Base-by-base conservation (phyloP, 768 basidiomycete species). In the Psilocybe cubensis region DNA sequence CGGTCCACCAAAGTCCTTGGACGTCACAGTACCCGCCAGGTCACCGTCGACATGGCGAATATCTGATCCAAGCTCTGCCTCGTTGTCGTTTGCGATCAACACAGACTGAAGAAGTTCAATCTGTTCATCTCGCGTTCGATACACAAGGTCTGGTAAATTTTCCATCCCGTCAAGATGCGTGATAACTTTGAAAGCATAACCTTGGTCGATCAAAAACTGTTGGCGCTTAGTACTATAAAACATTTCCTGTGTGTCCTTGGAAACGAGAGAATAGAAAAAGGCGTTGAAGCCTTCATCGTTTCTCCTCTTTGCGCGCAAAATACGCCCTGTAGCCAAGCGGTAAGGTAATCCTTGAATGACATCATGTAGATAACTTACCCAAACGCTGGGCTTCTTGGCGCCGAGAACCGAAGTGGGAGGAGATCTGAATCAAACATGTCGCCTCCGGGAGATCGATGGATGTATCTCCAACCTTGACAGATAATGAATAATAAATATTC, bases 261-360 rank as follows among this genome's bases (percentile, higher is more conserved):
- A 98, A 29, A 99, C 97, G 6, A 99, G 86, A 28, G 97, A 98
- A 72, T 99, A 99, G 76, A 99, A 99, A 77, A 98, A 99, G 21
- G 97, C 97, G 62, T 99, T 99, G 78, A 99, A 99, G 1, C 97
- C 97, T 74, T 98, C 97, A 67, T 99, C 97, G 68, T 99, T 99
- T 61, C 97, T 83, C 57, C 97, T 85, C 73, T 99, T 99, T 8
- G 97, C 97, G 44, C 97, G 90, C 43, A 99, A 76, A 66, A 99
- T 99, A 44, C 97, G 94, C 12, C 95, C 95, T 93, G 59, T 35
- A 44, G 43, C 40, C 41, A 56, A 44, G 51, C 20, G 25, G n/a
- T 60, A 41, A 52, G 57, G 23, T 21, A 33, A 64, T 41, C 28
- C 35, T 23, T 35, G 33, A 20, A 43, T 14, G 2, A 17, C 12